A percentile compares a stretch with the other conserved stretches of the same genome.
Evolutionary conservation across 306 rosid species (phyloP).

Genomic region (Neltuma alba): DNA sequence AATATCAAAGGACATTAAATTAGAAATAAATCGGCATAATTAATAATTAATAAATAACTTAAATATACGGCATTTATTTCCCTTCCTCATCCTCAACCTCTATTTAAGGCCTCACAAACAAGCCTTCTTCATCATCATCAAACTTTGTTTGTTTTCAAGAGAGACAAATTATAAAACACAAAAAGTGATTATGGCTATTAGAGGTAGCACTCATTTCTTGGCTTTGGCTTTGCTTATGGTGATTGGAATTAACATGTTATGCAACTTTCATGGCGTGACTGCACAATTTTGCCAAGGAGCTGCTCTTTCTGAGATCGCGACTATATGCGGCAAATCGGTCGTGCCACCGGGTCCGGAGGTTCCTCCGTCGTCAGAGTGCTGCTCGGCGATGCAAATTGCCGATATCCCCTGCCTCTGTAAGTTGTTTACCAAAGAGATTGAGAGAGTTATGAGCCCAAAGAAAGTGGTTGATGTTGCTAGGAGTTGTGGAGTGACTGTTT

Average conservation of each 20-base stretch:
- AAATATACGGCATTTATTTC: neutral
- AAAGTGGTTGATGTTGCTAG: neutral
- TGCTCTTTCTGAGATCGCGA: neutral
- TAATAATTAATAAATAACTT: neutral
- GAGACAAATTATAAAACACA: neutral
- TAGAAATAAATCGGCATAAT: neutral
- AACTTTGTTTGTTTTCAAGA: neutral
- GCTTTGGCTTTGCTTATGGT: constrained; percentile 4
- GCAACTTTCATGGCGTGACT: neutral
- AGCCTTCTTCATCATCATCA: neutral
- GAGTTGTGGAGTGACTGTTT: neutral
- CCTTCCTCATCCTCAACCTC: neutral
- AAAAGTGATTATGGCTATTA: neutral
- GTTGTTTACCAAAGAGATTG: neutral
- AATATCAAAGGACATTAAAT: neutral
- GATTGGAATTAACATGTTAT: neutral
- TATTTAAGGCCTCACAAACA: neutral
- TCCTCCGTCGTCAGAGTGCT: neutral
- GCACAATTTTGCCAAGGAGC: neutral
- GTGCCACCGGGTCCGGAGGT: neutral
- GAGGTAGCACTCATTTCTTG: neutral
- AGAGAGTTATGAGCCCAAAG: neutral
- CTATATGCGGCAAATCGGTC: neutral
- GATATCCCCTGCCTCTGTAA: constrained; percentile 11
- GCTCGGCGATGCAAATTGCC: neutral